Percentiles rank a stretch among this genome's conserved stretches.
Evolutionary conservation across 2,329 filamentous ascomycete genomes (phyloP).

Genomic region (Hortaea sp.): DNA sequence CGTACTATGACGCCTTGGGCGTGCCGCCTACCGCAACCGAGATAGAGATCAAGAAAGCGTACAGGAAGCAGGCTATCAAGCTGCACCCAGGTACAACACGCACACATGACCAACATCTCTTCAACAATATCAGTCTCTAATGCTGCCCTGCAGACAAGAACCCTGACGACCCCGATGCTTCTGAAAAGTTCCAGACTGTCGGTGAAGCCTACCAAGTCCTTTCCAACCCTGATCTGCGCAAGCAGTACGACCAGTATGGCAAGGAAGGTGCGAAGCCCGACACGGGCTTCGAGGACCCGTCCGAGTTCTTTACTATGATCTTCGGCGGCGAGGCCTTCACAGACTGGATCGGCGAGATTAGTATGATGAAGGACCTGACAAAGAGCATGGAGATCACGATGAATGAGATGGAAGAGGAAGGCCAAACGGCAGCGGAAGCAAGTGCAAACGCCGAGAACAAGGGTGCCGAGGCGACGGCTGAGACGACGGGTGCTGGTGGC

Average conservation of each 20-base stretch:
- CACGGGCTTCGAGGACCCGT: constrained; percentile 85
- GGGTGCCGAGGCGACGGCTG: constrained; percentile 21
- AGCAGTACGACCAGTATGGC: constrained; percentile 92
- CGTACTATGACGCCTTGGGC: constrained; percentile 79
- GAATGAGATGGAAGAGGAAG: constrained; percentile 65
- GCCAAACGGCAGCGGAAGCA: constrained; percentile 36
- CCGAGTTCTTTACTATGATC: constrained; percentile 97
- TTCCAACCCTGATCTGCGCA: constrained; percentile 75
- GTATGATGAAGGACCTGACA: constrained; percentile 95
- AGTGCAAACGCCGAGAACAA: constrained; percentile 44
- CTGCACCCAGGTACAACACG: constrained; percentile 59
- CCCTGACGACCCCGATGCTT: constrained; percentile 85
- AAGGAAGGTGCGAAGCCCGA: constrained; percentile 88
- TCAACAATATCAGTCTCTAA: not conserved
- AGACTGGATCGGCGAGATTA: constrained; percentile 97
- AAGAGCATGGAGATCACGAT: constrained; percentile 98
- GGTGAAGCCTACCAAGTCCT: constrained; percentile 71
- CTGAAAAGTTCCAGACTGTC: constrained; percentile 83
- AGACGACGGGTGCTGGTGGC: constrained; percentile 1
- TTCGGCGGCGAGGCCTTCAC: constrained; percentile 94
- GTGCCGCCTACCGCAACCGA: constrained; percentile 73
- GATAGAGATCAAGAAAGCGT: constrained; percentile 96
- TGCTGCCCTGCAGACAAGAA: constrained; percentile 66
- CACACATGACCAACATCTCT: not conserved
- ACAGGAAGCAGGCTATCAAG: constrained; percentile 82